Conservation (phyloP, 257 asterid genomes). For the Penstemon eatonii region DNA sequence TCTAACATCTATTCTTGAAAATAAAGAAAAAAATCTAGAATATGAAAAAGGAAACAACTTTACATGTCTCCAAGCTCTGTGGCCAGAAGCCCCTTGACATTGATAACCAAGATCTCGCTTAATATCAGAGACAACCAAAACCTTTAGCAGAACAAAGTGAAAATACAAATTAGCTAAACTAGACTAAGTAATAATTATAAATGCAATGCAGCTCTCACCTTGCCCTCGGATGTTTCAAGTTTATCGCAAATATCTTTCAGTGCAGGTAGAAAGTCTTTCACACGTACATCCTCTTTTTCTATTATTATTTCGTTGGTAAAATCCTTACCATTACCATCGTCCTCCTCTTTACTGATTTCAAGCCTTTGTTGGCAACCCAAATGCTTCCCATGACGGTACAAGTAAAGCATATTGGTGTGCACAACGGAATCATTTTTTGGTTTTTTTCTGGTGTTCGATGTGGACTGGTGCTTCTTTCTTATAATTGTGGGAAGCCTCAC, state of each 20-base stretch:
- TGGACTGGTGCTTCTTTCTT: constrained; percentile 46
- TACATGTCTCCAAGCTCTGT: constrained; percentile 89
- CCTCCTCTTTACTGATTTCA: constrained; percentile 74
- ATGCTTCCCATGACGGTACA: constrained; percentile 79
- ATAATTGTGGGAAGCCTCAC: constrained; percentile 75
- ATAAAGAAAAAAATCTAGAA: neutral
- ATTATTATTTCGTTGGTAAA: constrained; percentile 33
- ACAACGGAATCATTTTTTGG: constrained; percentile 45
- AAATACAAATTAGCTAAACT: constrained; percentile 26
- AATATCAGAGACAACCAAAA: constrained; percentile 79
- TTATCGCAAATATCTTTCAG: constrained; percentile 74
- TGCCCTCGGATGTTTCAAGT: constrained; percentile 79
- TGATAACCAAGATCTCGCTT: constrained; percentile 81
- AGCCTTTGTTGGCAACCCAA: constrained; percentile 83
- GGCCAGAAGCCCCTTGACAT: constrained; percentile 48
- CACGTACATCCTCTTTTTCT: constrained; percentile 54
- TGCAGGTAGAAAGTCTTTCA: constrained; percentile 80
- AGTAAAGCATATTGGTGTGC: constrained; percentile 77
- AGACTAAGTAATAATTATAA: no score
- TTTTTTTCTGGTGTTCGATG: constrained; percentile 37
- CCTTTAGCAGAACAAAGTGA: constrained; percentile 51
- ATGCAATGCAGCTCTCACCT: constrained; percentile 46
- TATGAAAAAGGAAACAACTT: constrained; percentile 17
- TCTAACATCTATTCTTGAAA: constrained; percentile 12
- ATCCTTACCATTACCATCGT: constrained; percentile 50